phyloP scores from a whole-genome alignment of 495 filamentous ascomycete genomes.

The Penicillium mononematosum region DNA sequence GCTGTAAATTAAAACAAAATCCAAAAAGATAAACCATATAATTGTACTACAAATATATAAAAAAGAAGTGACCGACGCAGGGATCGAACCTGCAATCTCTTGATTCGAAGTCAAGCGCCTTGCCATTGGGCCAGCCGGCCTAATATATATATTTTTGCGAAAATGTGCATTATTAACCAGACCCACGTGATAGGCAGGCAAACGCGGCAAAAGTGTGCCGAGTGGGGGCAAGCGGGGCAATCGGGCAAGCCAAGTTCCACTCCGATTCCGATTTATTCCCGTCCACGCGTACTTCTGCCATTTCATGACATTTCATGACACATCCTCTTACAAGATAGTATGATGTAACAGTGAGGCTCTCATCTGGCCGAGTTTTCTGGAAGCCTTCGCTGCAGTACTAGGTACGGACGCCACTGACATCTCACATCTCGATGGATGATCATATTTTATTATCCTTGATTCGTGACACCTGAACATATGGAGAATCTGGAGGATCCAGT shows the following conservation, averaged over 20 bases:
- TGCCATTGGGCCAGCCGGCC: constrained; percentile 64
- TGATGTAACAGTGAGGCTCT: constrained; percentile 19
- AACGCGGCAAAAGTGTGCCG: constrained; percentile 16
- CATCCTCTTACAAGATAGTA: constrained; percentile 1
- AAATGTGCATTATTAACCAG: neutral
- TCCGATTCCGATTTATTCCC: constrained; percentile 17
- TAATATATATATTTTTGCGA: constrained; percentile 3
- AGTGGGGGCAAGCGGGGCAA: constrained; percentile 5
- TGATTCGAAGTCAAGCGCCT: constrained; percentile 74
- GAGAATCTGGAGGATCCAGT: too few species aligned
- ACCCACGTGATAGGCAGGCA: constrained; percentile 2
- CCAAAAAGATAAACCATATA: neutral
- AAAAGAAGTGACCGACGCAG: constrained; percentile 45
- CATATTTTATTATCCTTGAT: neutral
- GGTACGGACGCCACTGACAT: constrained; percentile 4
- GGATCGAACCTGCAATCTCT: constrained; percentile 56
- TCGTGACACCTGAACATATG: neutral
- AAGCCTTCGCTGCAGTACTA: constrained; percentile 27
- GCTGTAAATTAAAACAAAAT: too few species aligned
- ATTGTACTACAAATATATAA: neutral
- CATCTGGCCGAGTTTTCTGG: constrained; percentile 20
- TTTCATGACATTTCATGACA: neutral
- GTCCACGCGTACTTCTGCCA: neutral
- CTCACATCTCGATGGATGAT: neutral
- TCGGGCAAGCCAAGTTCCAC: neutral